These are phyloP conservation scores for Violaceomyces palustris DNA, from an alignment of 1,284 basidiomycete genomes.

Conservation along the genomic window DNA sequence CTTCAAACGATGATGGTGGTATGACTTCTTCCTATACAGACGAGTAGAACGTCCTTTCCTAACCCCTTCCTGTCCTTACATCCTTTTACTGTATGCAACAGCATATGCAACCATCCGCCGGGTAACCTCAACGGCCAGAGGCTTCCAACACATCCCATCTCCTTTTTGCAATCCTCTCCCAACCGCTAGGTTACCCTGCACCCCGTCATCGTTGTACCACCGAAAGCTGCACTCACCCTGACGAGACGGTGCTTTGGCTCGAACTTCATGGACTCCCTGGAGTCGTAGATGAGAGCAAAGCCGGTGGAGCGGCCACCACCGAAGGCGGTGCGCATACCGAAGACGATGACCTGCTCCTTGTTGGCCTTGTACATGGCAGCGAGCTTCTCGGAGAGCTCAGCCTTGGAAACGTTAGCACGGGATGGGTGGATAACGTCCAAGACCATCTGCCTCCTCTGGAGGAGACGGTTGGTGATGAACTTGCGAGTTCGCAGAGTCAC, in stretches of 20 bases:
- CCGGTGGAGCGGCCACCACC: conserved; percentile 95
- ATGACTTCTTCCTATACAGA: too few species aligned
- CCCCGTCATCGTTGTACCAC: neutral
- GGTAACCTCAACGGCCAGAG: neutral
- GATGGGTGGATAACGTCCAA: conserved; percentile 94
- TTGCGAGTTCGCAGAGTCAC: conserved; percentile 97
- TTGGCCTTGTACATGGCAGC: conserved; percentile 65
- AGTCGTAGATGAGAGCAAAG: conserved; percentile 96
- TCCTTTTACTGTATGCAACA: too few species aligned
- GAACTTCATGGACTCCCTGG: conserved; percentile 83
- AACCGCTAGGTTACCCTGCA: neutral
- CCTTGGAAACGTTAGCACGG: conserved; percentile 88
- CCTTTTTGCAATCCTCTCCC: neutral
- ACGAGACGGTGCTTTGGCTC: conserved; percentile 95
- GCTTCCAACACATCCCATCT: neutral
- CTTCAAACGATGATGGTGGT: too few species aligned
- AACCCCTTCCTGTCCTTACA: too few species aligned
- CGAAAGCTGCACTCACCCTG: conserved; percentile 64
- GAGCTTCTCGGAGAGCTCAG: conserved; percentile 89
- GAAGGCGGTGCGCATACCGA: conserved; percentile 75
- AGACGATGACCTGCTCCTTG: conserved; percentile 62
- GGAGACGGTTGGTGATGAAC: conserved; percentile 98
- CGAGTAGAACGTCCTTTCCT: too few species aligned
- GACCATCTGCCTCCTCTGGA: conserved; percentile 73
- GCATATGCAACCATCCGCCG: conserved; percentile 1